Base-by-base conservation (phyloP, 805 yeast genomes). In the Kockiozyma suomiensis region DNA sequence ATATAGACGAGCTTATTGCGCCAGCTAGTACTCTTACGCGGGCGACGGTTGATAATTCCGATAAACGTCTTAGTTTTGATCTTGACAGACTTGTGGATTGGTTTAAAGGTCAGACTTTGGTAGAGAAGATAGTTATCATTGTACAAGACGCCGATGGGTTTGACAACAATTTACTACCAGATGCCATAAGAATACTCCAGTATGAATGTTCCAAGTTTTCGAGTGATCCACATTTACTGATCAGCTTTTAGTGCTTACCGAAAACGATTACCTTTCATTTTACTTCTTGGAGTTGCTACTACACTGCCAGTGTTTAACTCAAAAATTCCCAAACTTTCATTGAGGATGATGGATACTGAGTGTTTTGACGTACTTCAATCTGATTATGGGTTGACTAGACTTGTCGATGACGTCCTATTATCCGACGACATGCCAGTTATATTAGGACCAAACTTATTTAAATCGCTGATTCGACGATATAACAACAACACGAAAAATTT, bases 91-190 rank as follows among this genome's bases (percentile, higher is more conserved):
- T 76, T 37, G 69, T 55, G 6, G 74, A 73, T 21, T 75, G 76
- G 75, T 65, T 68, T n/a, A 40, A 45, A 15, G 50, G 37, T 8
- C 62, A 60, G 23, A 54, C 40, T 23, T 33, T 54, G 7, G 13
- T 59, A 7, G 49, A 58, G 17, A 43, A 52, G 40, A 54, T 76
- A 23, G 72, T 73, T 8, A 48, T 73, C 1, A 56, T 72, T 13
- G 56, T 76, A 1, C 77, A 76, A 26, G 79, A 76, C 59, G 72
- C 77, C 3, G 79, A 75, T 32, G 70, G 76, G 8, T 77, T 76
- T 62, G 73, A 72, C 3, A 54, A 62, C 2, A 53, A 59, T 1
- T 60, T 76, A 1, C 52, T 76, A 4, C 45, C 73, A 0, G 70
- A 67, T 2, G 61, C 75, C 26, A 62, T 76, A 15, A 55, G 59